phyloP scores from a whole-genome alignment of 2,329 filamentous ascomycete genomes.

The Trichoderma semiorbis region DNA sequence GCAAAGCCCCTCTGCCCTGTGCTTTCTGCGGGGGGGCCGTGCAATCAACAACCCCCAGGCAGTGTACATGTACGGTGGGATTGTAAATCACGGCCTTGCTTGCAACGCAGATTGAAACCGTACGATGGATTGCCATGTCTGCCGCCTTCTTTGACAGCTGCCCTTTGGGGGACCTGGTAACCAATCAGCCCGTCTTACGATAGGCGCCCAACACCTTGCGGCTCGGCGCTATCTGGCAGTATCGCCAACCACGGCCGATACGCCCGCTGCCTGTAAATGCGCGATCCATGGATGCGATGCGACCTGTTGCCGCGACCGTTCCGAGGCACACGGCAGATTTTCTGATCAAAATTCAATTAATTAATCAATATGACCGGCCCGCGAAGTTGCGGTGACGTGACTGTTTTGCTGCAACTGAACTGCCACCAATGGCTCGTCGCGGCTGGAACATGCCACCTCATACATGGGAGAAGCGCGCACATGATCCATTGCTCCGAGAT shows the following conservation, averaged over 20 bases:
- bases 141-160: background rate
- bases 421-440: conserved; percentile 8
- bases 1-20: background rate
- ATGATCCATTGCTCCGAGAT: conserved; percentile 15
- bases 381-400: conserved; percentile 15
- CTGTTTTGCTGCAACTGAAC: background rate
- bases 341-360: background rate
- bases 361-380: background rate
- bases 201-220: conserved; percentile 4
- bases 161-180: background rate
- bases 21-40: conserved; percentile 5
- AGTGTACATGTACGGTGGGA: background rate
- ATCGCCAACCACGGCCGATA: background rate
- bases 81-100: background rate
- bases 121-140: background rate
- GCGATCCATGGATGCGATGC: background rate
- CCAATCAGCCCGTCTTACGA: conserved; percentile 7
- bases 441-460: conserved; percentile 4
- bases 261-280: background rate
- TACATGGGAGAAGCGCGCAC: conserved; percentile 1
- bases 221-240: conserved; percentile 14
- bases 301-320: background rate
- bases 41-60: background rate
- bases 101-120: background rate
- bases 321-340: background rate